Conservation (phyloP, 768 basidiomycete genomes). For the Russula brevipes region DNA sequence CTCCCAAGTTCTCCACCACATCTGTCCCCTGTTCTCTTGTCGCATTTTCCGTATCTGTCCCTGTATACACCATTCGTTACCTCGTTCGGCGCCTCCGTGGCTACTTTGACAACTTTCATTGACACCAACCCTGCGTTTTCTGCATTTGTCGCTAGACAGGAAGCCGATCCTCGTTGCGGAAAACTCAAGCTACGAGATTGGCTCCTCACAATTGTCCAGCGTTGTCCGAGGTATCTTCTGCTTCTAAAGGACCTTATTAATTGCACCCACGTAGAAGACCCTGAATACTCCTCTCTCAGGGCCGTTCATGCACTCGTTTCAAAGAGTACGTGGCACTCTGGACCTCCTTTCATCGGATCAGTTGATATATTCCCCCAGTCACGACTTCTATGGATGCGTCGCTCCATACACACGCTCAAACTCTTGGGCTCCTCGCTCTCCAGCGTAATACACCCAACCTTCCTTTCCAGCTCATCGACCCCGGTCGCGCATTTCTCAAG, state of each 20-base stretch:
- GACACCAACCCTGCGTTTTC: constrained; percentile 55
- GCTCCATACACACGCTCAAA: constrained; percentile 71
- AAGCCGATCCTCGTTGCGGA: constrained; percentile 64
- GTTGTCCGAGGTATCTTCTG: constrained; percentile 82
- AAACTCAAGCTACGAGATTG: constrained; percentile 78
- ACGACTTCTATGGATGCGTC: constrained; percentile 74
- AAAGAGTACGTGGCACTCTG: constrained; percentile 50
- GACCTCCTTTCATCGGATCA: constrained; percentile 3
- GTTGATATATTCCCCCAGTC: constrained; percentile 44
- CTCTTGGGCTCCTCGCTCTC: constrained; percentile 66
- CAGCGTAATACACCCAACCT: constrained; percentile 74
- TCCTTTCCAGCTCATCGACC: constrained; percentile 70
- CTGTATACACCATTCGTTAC: constrained; percentile 83
- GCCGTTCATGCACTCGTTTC: constrained; percentile 61
- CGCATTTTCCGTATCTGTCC: constrained; percentile 85
- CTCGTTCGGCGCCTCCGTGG: constrained; percentile 62
- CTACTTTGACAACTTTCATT: constrained; percentile 52
- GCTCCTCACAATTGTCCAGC: constrained; percentile 81
- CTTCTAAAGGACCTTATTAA: constrained; percentile 74
- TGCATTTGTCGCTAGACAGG: constrained; percentile 56
- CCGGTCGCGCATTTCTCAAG: constrained; percentile 75
- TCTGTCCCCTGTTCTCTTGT: constrained; percentile 57
- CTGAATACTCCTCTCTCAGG: constrained; percentile 60
- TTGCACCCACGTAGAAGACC: constrained; percentile 58
- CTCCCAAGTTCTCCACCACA: constrained; percentile 36